phyloP scores from a whole-genome alignment of 176 grass and related monocot species.

The Miscanthus lutarioriparius region DNA sequence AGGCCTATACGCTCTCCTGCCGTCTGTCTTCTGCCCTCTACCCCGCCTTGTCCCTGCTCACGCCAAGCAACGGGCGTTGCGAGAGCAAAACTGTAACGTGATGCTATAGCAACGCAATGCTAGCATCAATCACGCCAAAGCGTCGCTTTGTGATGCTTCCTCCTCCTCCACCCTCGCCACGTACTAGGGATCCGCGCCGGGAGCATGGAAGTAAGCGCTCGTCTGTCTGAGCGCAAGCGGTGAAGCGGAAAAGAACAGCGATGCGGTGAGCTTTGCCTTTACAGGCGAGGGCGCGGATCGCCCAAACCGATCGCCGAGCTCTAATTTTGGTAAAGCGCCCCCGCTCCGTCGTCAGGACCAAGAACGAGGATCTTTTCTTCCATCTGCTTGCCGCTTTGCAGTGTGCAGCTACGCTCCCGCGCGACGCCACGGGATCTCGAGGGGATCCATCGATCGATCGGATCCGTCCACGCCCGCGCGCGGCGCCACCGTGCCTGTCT shows the following conservation, averaged over 20 bases:
- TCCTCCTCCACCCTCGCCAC: neutral
- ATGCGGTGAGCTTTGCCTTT: slow-evolving; percentile 47
- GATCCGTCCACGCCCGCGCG: neutral
- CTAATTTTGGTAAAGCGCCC: slow-evolving; percentile 60
- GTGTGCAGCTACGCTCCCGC: neutral
- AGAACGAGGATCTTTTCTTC: slow-evolving; percentile 40
- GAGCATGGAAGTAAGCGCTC: neutral
- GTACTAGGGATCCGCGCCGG: slow-evolving; percentile 41
- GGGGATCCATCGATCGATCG: neutral
- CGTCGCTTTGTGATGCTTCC: slow-evolving; percentile 43
- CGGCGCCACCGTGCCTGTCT: neutral
- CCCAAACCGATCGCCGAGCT: slow-evolving; percentile 51
- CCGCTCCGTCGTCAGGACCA: slow-evolving; percentile 41
- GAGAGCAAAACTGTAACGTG: neutral
- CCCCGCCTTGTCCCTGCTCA: neutral
- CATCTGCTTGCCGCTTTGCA: slow-evolving; percentile 31
- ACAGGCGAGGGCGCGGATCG: slow-evolving; percentile 42
- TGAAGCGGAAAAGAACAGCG: neutral
- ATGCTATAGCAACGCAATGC: neutral
- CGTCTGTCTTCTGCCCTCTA: no score
- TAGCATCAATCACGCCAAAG: slow-evolving; percentile 15
- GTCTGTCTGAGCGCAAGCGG: neutral
- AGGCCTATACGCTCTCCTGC: no score
- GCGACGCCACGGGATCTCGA: slow-evolving; percentile 15
- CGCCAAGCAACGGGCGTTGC: slow-evolving; percentile 21